phyloP scores from a whole-genome alignment of 208 protist genomes.

The Leishmania tarentolae region DNA sequence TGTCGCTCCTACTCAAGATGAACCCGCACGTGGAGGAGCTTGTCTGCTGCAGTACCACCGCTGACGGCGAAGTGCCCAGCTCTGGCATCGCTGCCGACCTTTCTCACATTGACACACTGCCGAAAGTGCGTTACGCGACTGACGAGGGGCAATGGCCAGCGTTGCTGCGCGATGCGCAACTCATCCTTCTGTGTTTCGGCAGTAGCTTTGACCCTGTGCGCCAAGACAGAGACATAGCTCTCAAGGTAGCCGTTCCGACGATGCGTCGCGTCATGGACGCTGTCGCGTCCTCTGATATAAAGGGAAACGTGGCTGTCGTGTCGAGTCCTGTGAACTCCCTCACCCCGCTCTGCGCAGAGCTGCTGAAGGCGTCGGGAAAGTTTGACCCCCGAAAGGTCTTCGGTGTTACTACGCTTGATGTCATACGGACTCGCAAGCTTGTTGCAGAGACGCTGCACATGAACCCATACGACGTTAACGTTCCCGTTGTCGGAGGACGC shows the following conservation, averaged over 20 bases:
- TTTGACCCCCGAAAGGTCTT: slow-evolving; percentile 90
- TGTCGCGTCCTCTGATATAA: slow-evolving; percentile 68
- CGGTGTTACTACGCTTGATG: slow-evolving; percentile 94
- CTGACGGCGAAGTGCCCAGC: slow-evolving; percentile 31
- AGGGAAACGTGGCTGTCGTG: slow-evolving; percentile 84
- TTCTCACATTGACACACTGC: slow-evolving; percentile 73
- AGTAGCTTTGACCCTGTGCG: slow-evolving; percentile 90
- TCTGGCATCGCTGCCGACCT: slow-evolving; percentile 74
- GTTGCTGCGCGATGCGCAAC: slow-evolving; percentile 70
- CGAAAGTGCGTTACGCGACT: slow-evolving; percentile 38
- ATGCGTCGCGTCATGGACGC: slow-evolving; percentile 74
- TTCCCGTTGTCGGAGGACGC: slow-evolving; percentile 95
- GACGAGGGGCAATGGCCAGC: slow-evolving; percentile 55
- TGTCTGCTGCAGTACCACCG: slow-evolving; percentile 69
- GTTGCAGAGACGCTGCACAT: slow-evolving; percentile 60
- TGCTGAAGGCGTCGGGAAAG: slow-evolving; percentile 61
- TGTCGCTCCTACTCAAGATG: slow-evolving; percentile 93
- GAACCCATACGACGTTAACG: slow-evolving; percentile 82
- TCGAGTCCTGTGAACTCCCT: slow-evolving; percentile 94
- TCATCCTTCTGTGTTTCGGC: slow-evolving; percentile 91
- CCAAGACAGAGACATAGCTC: slow-evolving; percentile 86
- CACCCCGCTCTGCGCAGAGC: slow-evolving; percentile 92
- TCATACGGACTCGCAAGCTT: slow-evolving; percentile 72
- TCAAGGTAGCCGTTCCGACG: slow-evolving; percentile 81
- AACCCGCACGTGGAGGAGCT: slow-evolving; percentile 78